Evolutionary conservation across 2,329 filamentous ascomycete species (phyloP).

Genomic region (Aspergillus sp.): DNA sequence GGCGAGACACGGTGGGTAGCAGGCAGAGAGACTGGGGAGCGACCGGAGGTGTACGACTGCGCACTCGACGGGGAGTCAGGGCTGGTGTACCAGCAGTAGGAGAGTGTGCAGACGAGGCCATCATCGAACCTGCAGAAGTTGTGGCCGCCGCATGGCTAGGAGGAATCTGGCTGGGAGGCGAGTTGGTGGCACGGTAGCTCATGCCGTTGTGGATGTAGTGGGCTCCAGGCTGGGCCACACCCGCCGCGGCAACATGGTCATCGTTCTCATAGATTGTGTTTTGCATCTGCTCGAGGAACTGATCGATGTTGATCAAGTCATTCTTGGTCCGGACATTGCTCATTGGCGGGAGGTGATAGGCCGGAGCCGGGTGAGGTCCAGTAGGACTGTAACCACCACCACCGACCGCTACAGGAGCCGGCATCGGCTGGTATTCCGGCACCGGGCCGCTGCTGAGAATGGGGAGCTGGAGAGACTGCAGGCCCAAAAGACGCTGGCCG

Average conservation of each 20-base stretch:
- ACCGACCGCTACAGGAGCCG: constrained; percentile 53
- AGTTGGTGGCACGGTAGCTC: constrained; percentile 54
- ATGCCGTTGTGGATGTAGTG: constrained; percentile 57
- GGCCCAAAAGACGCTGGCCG: constrained; percentile 77
- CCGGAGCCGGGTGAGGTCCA: constrained; percentile 64
- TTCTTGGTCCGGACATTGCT: constrained; percentile 86
- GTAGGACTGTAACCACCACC: constrained; percentile 50
- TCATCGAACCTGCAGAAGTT: constrained; percentile 33
- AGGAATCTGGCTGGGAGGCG: constrained; percentile 44
- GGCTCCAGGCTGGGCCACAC: constrained; percentile 68
- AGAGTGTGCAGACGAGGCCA: constrained; percentile 38
- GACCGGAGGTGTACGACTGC: constrained; percentile 58
- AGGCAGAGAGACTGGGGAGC: constrained; percentile 55
- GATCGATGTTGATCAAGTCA: constrained; percentile 89
- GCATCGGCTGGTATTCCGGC: constrained; percentile 49
- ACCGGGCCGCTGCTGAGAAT: constrained; percentile 55
- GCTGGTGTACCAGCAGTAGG: constrained; percentile 54
- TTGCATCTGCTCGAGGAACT: constrained; percentile 93
- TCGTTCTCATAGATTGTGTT: constrained; percentile 92
- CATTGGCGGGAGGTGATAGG: constrained; percentile 82
- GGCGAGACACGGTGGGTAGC: constrained; percentile 49
- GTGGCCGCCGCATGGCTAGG: constrained; percentile 34
- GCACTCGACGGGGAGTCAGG: constrained; percentile 60
- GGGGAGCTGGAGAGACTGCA: constrained; percentile 65
- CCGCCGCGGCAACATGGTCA: constrained; percentile 71